Base-by-base conservation (phyloP, 2,329 filamentous ascomycete genomes). In the Colletotrichum theobromicola region DNA sequence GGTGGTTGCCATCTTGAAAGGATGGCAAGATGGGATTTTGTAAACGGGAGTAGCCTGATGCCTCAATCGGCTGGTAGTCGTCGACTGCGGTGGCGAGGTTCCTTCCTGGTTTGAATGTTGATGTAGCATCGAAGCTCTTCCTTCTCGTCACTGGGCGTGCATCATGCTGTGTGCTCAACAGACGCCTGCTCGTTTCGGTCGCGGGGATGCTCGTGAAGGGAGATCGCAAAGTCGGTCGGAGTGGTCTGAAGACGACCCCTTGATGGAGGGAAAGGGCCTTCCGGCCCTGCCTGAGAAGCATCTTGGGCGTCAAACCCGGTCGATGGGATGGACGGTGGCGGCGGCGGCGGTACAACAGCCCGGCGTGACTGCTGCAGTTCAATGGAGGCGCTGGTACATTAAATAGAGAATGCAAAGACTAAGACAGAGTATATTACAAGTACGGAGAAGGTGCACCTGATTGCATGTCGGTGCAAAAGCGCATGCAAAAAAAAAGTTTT, bases 41-140 rank as follows among this genome's bases (percentile, higher is more conserved):
- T 4, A 75, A 60, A 4, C 34, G 60, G 4, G 42, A 72, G 16
- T 62, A 73, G 4, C 42, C 42, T 21, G 62, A 61, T 10, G 32
- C 21, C 15, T 75, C 57, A 21, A 58, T 30, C 10, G 64, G n/a
- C 9, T 63, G 81, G 75, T 80, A 82, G 68, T 86, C 84, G 12
- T 86, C 84, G 8, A 87, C 83, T 4, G 85, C 85, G 6, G 85
- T 87, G 42, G 85, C 85, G 12, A 87, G 80, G 32, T 63, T 82
- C 13, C 85, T 80, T 7, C 64, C 72, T 26, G 32, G 50, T 28
- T 46, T 60, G 18, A 71, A 50, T 35, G 53, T 46, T 24, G 26
- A 30, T 15, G 34, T 21, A 12, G 61, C 50, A 30, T 61, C 66
- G 61, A 73, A 67, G 55, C 67, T 77, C 46, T 70, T 67, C 30